Evolutionary conservation across 257 asterid genomes (phyloP), one percentile per base, ranked within the genome.

Genomic region (Salvia splendens): DNA sequence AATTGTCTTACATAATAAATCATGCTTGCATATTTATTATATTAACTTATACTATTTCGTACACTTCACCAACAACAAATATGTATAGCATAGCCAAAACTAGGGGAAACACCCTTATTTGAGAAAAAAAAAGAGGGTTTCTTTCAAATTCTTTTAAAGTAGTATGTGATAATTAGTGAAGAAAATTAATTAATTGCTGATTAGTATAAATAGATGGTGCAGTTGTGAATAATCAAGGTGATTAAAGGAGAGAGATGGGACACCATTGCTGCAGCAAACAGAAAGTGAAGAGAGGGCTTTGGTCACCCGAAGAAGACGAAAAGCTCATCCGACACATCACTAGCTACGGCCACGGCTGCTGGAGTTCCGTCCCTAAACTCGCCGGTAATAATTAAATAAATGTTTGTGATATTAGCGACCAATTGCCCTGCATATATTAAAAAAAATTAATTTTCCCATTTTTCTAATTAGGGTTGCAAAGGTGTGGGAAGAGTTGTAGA

Each of bases 301-400:
- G 98, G 98, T 92, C 98, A 12, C 98, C 98, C 1, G 95, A 89
- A 63, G 98, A 92, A 75, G 98, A 92, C 67, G 97, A 92, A 32
- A 89, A 83, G 83, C 97, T 92, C 4, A 41, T 87, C 59, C 42
- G 40, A 35, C 94, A 89, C 65, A 92, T 92, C 76, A 78, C 87
- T 15, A 12, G 59, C 45, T 84, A 92, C 57, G 98, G 98, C 85
- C 91, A 92, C 54, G 87, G 90, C 78, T 89, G 98, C 78, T 92
- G 98, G 98, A 92, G 98, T 46, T 82, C 97, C 20, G 92, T 92
- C 17, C 98, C 98, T 5, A 84, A 82, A 81, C 81, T 87, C 8
- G 92, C 97, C 28, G 97, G 96, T 77, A n/a, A 48, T 48, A 48
- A 12, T 12, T n/a, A 12, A 40, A 6, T 7, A 2, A 9, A 40